Evolutionary conservation across 805 yeast genomes (phyloP), one percentile per base, ranked within the genome.

Genomic region (Candida sanyiensis): DNA sequence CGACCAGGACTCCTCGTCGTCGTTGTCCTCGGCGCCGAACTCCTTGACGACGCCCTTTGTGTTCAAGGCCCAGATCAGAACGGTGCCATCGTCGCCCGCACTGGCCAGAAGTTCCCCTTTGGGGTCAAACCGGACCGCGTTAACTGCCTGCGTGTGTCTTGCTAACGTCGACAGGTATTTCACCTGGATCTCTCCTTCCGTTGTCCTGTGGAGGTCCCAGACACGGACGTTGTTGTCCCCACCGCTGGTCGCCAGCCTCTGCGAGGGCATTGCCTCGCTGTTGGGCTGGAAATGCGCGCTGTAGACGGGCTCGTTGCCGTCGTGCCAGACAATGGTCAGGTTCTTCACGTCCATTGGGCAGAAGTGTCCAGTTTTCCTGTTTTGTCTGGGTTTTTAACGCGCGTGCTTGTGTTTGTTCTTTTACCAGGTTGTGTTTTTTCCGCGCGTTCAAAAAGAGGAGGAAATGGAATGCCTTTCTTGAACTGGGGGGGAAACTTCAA

Each of bases 41-140:
- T 82, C 85, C 44, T 67, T 67, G 6, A 73, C 67, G 13, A 77
- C 63, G 4, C 64, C 63, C 33, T 75, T 78, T 17, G 77, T 29
- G 33, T 19, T 65, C 16, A 71, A 64, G 28, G 65, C 69, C 98
- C 98, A 93, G 25, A 93, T 61, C 46, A 89, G 67, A 19, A 93
- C 72, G 6, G 82, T 77, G 2, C 98, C 97, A 58, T 93, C 98
- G 56, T 93, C 99, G 3, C 97, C 95, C 0, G 96, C 97, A 0
- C 90, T 73, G 0, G 97, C 97, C 17, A 93, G 64, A 6, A 72
- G 47, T 35, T 72, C 69, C 1, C 96, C 96, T 3, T 58, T 61
- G 3, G 81, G 78, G 52, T 76, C 80, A 56, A 89, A 93, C 37
- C 96, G 64, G 5, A 86, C 95, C 24, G 78, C 89, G 55, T 93